Conservation (phyloP, 176 grass and related monocot genomes). For the Carex pumila region DNA sequence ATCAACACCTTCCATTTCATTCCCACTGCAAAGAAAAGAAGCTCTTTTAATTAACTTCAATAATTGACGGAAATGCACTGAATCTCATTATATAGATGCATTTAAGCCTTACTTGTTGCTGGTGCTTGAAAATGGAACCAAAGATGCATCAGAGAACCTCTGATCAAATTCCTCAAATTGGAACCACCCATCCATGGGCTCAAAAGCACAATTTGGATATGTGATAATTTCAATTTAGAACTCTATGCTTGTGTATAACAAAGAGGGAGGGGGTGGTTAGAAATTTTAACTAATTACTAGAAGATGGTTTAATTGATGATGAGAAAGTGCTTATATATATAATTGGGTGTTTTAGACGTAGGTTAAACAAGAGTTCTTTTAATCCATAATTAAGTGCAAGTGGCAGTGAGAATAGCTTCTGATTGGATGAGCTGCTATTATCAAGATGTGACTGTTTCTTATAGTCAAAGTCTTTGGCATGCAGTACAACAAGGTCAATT, state of each 20-base stretch:
- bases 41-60: background rate
- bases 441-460: background rate
- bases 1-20: background rate
- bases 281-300: background rate
- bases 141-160: background rate
- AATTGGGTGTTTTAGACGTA: background rate
- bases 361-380: background rate
- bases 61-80: background rate
- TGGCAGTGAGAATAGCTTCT: background rate
- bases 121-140: background rate
- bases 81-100: background rate
- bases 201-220: background rate
- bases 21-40: slow-evolving; percentile 10
- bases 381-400: background rate
- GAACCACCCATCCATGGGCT: slow-evolving; percentile 17
- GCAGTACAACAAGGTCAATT: slow-evolving; percentile 11
- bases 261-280: background rate
- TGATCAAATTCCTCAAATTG: slow-evolving; percentile 22
- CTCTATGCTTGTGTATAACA: too few relatives aligned
- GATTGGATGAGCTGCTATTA: slow-evolving; percentile 5
- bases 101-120: slow-evolving; percentile 6
- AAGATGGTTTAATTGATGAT: background rate
- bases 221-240: background rate
- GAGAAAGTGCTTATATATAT: background rate
- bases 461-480: slow-evolving; percentile 18